Conservation (phyloP, 768 basidiomycete species). For the Mycena filopes region DNA sequence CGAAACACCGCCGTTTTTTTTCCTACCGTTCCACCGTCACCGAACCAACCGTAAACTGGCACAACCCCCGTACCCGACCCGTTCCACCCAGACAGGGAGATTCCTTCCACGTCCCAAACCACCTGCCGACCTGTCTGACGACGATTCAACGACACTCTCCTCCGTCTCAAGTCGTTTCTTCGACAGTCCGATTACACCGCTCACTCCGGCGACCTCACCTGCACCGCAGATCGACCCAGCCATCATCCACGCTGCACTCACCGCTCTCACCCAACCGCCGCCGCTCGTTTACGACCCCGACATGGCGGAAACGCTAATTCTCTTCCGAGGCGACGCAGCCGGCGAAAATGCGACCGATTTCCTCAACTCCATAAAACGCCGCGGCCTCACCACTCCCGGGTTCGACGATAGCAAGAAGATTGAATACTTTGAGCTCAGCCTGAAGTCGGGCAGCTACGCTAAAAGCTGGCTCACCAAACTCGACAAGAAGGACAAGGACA, state of each 20-base stretch:
- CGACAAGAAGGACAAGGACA: background rate
- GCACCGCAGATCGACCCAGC: background rate
- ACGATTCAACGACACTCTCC: constrained; percentile 1
- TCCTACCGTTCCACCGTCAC: too few species aligned
- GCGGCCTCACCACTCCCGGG: too few species aligned
- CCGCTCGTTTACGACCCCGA: background rate
- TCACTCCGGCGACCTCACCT: background rate
- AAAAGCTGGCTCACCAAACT: constrained; percentile 12
- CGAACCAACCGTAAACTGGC: background rate
- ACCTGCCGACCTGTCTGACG: background rate
- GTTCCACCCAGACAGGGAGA: background rate
- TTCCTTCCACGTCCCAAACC: constrained; percentile 3
- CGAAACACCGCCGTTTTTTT: too few species aligned
- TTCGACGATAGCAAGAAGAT: too few species aligned
- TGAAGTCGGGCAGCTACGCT: too few species aligned
- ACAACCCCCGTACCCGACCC: background rate
- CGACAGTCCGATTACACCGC: background rate
- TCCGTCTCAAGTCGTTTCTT: background rate
- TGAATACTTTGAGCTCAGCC: too few species aligned
- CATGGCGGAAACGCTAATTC: background rate
- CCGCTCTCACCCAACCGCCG: background rate
- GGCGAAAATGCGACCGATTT: too few species aligned
- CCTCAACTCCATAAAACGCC: too few species aligned
- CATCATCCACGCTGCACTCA: background rate
- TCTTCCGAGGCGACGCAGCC: constrained; percentile 4